Percentiles rank a stretch among this genome's conserved stretches.
Evolutionary conservation across 2,329 filamentous ascomycete genomes (phyloP).

Genomic region (Colletotrichum musicola): DNA sequence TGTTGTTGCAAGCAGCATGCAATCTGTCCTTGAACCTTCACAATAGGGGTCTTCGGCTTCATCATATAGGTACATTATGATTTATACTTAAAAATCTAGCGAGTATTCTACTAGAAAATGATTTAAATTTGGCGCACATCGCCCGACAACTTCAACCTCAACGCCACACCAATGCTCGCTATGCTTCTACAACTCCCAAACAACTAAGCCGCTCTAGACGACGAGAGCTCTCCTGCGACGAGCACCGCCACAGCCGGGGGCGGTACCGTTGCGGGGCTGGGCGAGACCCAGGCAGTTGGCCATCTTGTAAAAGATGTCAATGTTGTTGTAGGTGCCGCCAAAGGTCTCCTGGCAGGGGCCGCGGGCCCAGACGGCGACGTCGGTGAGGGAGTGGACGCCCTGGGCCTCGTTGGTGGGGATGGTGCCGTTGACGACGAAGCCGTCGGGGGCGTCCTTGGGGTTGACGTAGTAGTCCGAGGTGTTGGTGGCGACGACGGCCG

Average conservation of each 20-base stretch:
- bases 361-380: slow-evolving; percentile 82
- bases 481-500: slow-evolving; percentile 63
- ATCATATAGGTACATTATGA: background rate
- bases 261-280: slow-evolving; percentile 38
- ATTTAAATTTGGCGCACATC: background rate
- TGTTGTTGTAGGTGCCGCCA: slow-evolving; percentile 76
- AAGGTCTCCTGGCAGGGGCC: slow-evolving; percentile 85
- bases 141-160: background rate
- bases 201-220: background rate
- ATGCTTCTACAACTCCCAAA: background rate
- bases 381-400: slow-evolving; percentile 83
- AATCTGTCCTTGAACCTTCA: too few species aligned
- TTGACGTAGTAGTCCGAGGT: slow-evolving; percentile 75
- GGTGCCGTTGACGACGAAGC: slow-evolving; percentile 82
- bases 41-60: background rate
- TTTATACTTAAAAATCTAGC: background rate
- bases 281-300: slow-evolving; percentile 74
- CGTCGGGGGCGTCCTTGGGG: slow-evolving; percentile 73
- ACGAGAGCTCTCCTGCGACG: slow-evolving; percentile 5
- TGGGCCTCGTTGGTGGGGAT: slow-evolving; percentile 72
- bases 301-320: slow-evolving; percentile 83
- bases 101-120: background rate
- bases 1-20: too few species aligned
- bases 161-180: slow-evolving; percentile 17
- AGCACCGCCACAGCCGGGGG: slow-evolving; percentile 7